A percentile compares a stretch with the other conserved stretches of the same genome.
These are phyloP conservation scores for Pedinophyceae sp. DNA, from an alignment of 139 green algal genomes.

Conservation along the genomic window DNA sequence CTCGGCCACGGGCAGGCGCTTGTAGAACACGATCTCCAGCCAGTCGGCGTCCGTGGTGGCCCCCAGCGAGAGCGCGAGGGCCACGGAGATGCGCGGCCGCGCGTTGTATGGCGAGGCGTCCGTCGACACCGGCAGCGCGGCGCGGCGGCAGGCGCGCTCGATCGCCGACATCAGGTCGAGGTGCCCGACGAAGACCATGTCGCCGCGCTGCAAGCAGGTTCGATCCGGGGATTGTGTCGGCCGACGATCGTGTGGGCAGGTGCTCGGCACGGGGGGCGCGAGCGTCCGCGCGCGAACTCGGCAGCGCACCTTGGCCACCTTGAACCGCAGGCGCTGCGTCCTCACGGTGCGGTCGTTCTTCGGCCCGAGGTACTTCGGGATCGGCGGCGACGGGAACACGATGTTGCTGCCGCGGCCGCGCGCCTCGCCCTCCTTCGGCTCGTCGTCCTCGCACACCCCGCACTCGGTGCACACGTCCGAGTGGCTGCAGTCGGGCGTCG, in stretches of 20 bases:
- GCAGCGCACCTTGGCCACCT: constrained; percentile 30
- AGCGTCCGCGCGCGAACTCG: too few species aligned
- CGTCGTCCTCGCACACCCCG: constrained; percentile 47
- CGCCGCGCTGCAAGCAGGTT: too few species aligned
- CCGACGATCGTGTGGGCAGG: too few species aligned
- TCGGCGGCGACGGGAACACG: constrained; percentile 30
- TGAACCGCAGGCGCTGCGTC: constrained; percentile 29
- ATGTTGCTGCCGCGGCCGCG: constrained; percentile 18
- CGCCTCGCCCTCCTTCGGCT: constrained; percentile 1
- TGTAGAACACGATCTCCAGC: constrained; percentile 27
- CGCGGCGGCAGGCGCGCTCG: constrained; percentile 40
- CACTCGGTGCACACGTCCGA: constrained; percentile 43
- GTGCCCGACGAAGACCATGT: constrained; percentile 50
- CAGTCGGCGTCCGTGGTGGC: constrained; percentile 30
- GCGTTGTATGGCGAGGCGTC: constrained; percentile 28
- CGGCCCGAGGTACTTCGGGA: constrained; percentile 40
- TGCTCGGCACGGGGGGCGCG: too few species aligned
- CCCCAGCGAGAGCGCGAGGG: constrained; percentile 35
- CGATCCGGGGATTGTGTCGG: too few species aligned
- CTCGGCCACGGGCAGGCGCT: constrained; percentile 9
- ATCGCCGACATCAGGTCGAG: constrained; percentile 39
- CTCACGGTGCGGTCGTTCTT: constrained; percentile 18
- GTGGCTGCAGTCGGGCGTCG: constrained; percentile 57
- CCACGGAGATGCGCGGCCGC: constrained; percentile 24
- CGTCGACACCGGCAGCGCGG: constrained; percentile 26